Conservation (phyloP, 768 basidiomycete genomes). For the Leccinum ochraceum region DNA sequence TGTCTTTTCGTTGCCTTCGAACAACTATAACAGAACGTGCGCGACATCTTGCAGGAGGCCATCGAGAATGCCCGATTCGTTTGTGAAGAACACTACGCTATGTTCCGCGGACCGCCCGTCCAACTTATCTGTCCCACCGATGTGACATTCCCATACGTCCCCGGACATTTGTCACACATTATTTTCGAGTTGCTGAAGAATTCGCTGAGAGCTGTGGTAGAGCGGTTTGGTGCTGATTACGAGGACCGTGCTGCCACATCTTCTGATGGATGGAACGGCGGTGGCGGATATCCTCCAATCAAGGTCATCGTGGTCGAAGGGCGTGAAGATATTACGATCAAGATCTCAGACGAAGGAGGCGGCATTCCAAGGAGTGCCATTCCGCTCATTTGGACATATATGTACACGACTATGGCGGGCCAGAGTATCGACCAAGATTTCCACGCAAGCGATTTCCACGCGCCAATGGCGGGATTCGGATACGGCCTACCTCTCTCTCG, state of each 20-base stretch:
- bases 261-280: background rate
- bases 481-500: slow-evolving; percentile 93
- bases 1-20: background rate
- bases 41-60: slow-evolving; percentile 97
- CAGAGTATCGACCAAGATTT: slow-evolving; percentile 78
- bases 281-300: slow-evolving; percentile 28
- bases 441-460: slow-evolving; percentile 84
- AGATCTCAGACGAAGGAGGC: slow-evolving; percentile 97
- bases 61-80: slow-evolving; percentile 96
- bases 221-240: slow-evolving; percentile 80
- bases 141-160: slow-evolving; percentile 92
- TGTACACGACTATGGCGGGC: slow-evolving; percentile 87
- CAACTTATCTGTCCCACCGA: slow-evolving; percentile 91
- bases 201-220: slow-evolving; percentile 94
- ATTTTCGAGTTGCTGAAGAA: slow-evolving; percentile 97
- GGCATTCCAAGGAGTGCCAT: slow-evolving; percentile 83
- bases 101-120: slow-evolving; percentile 95
- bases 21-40: slow-evolving; percentile 66
- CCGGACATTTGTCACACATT: slow-evolving; percentile 95
- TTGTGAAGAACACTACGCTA: slow-evolving; percentile 94
- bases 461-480: slow-evolving; percentile 97
- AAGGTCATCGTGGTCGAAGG: slow-evolving; percentile 84
- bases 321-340: slow-evolving; percentile 97
- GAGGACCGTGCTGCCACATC: slow-evolving; percentile 46
- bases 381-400: slow-evolving; percentile 98